These are phyloP conservation scores for Lepiota subincarnata DNA, from an alignment of 768 basidiomycete species.

Conservation along the genomic window DNA sequence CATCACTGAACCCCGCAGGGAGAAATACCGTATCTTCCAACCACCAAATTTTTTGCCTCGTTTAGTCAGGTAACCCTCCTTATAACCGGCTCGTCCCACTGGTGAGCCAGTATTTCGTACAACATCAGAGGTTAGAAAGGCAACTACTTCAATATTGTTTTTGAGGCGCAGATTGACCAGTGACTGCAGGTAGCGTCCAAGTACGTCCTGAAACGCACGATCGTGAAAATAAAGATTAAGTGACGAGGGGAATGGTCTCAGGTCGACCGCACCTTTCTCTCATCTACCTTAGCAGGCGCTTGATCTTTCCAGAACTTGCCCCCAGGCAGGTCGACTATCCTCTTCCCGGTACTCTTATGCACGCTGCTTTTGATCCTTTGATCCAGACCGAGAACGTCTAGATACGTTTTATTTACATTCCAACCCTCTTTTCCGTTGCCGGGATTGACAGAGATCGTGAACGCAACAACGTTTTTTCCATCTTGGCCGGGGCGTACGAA, in stretches of 20 bases:
- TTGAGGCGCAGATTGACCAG: slow-evolving; percentile 79
- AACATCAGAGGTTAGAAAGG: slow-evolving; percentile 89
- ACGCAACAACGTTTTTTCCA: slow-evolving; percentile 89
- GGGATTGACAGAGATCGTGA: slow-evolving; percentile 74
- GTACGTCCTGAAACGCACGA: slow-evolving; percentile 44
- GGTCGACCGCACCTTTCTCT: slow-evolving; percentile 69
- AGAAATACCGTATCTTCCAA: slow-evolving; percentile 95
- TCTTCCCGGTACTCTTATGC: slow-evolving; percentile 70
- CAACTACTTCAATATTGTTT: slow-evolving; percentile 84
- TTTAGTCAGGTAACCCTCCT: slow-evolving; percentile 95
- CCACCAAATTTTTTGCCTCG: slow-evolving; percentile 97
- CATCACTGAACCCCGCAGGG: slow-evolving; percentile 82
- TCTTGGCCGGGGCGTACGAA: slow-evolving; percentile 87
- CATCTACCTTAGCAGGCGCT: slow-evolving; percentile 94
- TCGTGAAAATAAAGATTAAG: slow-evolving; percentile 2
- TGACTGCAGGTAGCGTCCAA: slow-evolving; percentile 85
- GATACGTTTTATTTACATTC: slow-evolving; percentile 91
- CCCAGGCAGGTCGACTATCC: slow-evolving; percentile 82
- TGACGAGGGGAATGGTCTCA: slow-evolving; percentile 28
- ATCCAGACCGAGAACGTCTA: slow-evolving; percentile 85
- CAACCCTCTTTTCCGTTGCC: slow-evolving; percentile 70
- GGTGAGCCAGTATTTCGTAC: slow-evolving; percentile 72
- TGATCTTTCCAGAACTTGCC: slow-evolving; percentile 95
- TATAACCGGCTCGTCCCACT: slow-evolving; percentile 77
- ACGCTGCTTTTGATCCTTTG: slow-evolving; percentile 64